phyloP scores from a whole-genome alignment of 2,329 filamentous ascomycete species.

The Aureobasidium namibiae region DNA sequence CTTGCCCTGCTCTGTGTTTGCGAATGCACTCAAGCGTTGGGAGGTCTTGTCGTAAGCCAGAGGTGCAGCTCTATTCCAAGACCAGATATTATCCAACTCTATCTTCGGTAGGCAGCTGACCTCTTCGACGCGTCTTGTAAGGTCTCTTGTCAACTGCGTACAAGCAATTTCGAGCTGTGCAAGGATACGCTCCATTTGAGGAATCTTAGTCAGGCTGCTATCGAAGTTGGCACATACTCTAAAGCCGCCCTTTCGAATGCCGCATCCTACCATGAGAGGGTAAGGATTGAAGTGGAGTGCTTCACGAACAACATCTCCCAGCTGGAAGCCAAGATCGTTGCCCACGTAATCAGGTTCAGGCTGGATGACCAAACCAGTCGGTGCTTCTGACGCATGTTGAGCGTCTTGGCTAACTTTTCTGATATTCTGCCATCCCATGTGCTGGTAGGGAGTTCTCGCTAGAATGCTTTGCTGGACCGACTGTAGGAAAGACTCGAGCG shows the following conservation, averaged over 20 bases:
- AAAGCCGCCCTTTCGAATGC: constrained; percentile 35
- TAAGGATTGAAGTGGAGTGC: constrained; percentile 28
- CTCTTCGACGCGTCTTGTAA: neutral
- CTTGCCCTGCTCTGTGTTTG: neutral
- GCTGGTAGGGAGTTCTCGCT: constrained; percentile 29
- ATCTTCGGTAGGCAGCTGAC: constrained; percentile 6
- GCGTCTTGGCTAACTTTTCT: constrained; percentile 42
- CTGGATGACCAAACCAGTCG: constrained; percentile 49
- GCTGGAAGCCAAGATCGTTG: constrained; percentile 18
- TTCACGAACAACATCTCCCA: constrained; percentile 17
- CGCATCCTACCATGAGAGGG: constrained; percentile 42
- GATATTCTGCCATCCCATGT: constrained; percentile 31
- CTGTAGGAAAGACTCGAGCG: constrained; percentile 19
- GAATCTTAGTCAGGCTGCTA: neutral
- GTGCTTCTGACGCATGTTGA: constrained; percentile 48
- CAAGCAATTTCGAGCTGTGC: constrained; percentile 14
- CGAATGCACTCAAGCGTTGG: neutral
- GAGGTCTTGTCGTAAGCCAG: neutral
- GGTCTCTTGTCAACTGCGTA: constrained; percentile 3
- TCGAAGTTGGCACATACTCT: constrained; percentile 23
- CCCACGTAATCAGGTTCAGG: constrained; percentile 20
- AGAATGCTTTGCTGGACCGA: constrained; percentile 17
- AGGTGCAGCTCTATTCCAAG: constrained; percentile 7
- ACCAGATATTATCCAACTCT: constrained; percentile 12
- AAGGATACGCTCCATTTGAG: constrained; percentile 14